Evolutionary conservation across 176 grass and related monocot species (phyloP), one percentile per base, ranked within the genome.

Genomic region (Juncus inflexus): DNA sequence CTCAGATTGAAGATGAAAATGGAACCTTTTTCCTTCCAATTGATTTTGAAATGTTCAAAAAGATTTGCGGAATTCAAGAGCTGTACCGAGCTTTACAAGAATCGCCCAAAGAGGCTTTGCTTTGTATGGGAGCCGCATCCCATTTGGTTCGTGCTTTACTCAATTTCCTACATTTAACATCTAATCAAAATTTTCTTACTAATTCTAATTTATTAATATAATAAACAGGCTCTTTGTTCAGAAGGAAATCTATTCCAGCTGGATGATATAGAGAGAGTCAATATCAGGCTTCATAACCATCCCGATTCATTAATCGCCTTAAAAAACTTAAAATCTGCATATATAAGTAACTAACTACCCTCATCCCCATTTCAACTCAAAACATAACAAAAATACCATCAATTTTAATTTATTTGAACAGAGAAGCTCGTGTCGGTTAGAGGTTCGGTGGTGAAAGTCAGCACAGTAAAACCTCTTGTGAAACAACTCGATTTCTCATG

Each of bases 361-460:
- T 59, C 16, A 56, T 76, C 62, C 49, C 52, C 60, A 59, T 40
- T 63, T 54, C 9, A 62, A 63, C 14, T 64, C 7, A 47, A 77
- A 58, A 57, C 9, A 39, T 49, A 42, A 45, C 36, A 28, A 28
- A 28, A 37, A 82, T 59, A 83, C 50, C 58, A 65, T 37, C 55
- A 14, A 67, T 71, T 81, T 79, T 49, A 80, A 36, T 68, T 65
- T 39, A 57, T 35, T 77, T 36, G 73, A 41, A 62, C 69, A 96
- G 87, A 85, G 66, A 96, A 91, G 74, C 79, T 96, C 54, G 74
- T 91, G 63, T 79, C 87, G 52, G 77, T 96, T 55, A 51, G 39
- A 61, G 92, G 92, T 53, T 88, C 82, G 42, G 92, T 91, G 69
- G 72, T 91, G 55, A 96, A 96, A 89, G 87, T 91, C 56, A 96